Conservation (phyloP, 306 rosid genomes). For the Fagus crenata region DNA sequence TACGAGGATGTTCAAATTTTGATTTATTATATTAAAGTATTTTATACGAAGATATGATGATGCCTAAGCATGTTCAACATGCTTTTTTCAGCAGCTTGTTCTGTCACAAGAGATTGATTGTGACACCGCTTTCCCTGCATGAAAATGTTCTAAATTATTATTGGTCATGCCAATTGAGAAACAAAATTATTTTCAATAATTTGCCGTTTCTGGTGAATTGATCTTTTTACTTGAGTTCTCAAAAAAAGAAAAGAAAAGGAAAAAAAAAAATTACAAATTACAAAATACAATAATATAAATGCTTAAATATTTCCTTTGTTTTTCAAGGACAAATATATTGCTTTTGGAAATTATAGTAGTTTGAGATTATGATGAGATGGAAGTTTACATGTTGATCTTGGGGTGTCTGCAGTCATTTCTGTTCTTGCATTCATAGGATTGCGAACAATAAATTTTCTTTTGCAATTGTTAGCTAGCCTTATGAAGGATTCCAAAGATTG, state of each 20-base stretch:
- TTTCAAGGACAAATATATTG: not conserved
- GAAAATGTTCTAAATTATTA: not conserved
- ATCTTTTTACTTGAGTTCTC: not conserved
- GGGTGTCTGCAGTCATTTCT: not conserved
- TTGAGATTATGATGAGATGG: not conserved
- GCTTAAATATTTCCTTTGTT: not conserved
- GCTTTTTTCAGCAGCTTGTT: not conserved
- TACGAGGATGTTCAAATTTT: not conserved
- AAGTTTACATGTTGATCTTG: not conserved
- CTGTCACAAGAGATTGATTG: not conserved
- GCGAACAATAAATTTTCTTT: not conserved
- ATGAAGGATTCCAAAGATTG: conserved; percentile 1
- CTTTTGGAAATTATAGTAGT: not conserved
- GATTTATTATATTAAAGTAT: not conserved
- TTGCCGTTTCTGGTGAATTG: not conserved
- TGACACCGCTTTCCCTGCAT: not conserved
- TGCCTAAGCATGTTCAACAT: not conserved
- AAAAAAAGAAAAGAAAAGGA: not conserved
- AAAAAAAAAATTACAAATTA: not conserved
- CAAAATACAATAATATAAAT: not conserved
- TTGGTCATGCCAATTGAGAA: not conserved
- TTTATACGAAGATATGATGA: not conserved
- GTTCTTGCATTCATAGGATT: not conserved
- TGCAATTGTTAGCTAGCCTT: not conserved
- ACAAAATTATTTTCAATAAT: not conserved